Conservation (phyloP, 1,284 basidiomycete species). For the Cystobasidium sp. region DNA sequence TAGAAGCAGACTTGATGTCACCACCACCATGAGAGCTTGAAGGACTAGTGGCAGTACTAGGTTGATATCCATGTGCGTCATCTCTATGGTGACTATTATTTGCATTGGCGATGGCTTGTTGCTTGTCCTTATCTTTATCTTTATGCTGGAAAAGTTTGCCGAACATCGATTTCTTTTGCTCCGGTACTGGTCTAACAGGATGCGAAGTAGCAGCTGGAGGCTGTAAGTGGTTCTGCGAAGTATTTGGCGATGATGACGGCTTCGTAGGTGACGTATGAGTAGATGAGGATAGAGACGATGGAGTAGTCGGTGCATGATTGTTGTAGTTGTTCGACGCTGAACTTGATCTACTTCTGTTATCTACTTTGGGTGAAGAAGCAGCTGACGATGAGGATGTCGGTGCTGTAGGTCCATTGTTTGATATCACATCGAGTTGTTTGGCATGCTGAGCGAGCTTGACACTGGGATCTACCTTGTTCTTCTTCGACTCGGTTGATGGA, state of each 20-base stretch:
- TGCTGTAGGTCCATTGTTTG: not conserved
- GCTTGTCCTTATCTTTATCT: constrained; percentile 36
- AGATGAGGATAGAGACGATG: not conserved
- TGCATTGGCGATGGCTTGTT: not conserved
- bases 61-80: not conserved
- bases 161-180: constrained; percentile 42
- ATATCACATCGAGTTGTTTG: not conserved
- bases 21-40: constrained; percentile 9
- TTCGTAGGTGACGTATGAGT: constrained; percentile 12
- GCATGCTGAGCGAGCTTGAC: constrained; percentile 19
- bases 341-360: constrained; percentile 4
- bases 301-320: not conserved
- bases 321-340: not conserved
- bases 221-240: not conserved
- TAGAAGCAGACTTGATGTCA: not conserved
- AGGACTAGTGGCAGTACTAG: constrained; percentile 1
- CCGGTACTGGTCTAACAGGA: constrained; percentile 7
- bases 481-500: not conserved
- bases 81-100: too few relatives aligned
- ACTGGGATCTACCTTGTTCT: not conserved
- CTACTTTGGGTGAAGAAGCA: not conserved
- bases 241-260: not conserved
- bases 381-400: not conserved
- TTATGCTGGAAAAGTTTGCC: constrained; percentile 41
- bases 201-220: not conserved